Evolutionary conservation across 2,329 filamentous ascomycete species (phyloP), one percentile per base, ranked within the genome.

Genomic region (Penicillium sp.): DNA sequence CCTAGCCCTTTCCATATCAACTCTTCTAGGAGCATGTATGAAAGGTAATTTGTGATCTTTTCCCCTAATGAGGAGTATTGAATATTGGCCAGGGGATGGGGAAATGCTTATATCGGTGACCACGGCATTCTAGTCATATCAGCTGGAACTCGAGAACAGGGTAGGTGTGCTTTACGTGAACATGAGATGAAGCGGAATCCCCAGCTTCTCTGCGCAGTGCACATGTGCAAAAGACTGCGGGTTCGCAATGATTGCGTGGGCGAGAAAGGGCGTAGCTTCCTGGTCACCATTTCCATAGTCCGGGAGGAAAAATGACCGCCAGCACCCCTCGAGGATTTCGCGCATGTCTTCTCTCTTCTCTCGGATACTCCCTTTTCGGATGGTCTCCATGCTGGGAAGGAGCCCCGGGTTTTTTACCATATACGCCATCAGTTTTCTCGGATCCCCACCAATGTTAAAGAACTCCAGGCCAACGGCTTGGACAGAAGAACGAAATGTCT

Each of bases 361-460:
- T 39, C 82, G 85, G 45, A 95, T 83, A 66, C 94, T 90, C 7
- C 90, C 90, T 58, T 81, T 88, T 54, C 85, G 85, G 45, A 95
- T 72, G 1, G 88, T 85, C 45, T 92, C 86, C 53, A 93, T 83
- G 0, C 87, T 87, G 1, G 90, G 90, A 86, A 95, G 90, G 29
- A 95, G 76, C 0, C 90, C 89, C 0, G 90, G 89, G 61, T 94
- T 88, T 71, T 92, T 92, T 42, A 94, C 90, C 90, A 95, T 95
- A 64, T 93, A 95, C 3, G 90, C 89, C 88, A 90, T 91, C 41
- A 90, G 76, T 63, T 88, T 82, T 1, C 85, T 81, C 1, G 88
- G 88, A 66, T 91, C 86, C 2, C 87, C 88, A n/a, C 87, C 87
- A 47, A 90, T 88, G 56, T 75, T 82, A 70, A 88, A 90, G 70